These are phyloP conservation scores for Flaveria bidentis DNA, from an alignment of 129 eudicot species.

Conservation along the genomic window DNA sequence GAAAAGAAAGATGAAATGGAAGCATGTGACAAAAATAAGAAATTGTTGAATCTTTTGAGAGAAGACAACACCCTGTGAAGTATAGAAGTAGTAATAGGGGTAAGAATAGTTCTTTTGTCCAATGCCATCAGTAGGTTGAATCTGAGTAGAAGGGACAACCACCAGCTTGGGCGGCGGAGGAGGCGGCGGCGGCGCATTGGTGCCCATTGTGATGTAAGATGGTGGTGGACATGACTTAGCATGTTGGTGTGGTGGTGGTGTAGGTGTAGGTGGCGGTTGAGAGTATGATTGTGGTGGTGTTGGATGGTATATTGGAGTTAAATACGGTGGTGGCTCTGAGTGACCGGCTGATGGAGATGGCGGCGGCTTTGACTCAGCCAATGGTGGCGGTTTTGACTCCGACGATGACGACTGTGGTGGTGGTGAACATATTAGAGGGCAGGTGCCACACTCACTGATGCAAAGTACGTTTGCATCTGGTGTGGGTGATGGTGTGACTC, in stretches of 20 bases:
- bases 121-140: slow-evolving; percentile 32
- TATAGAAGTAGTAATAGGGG: slow-evolving; percentile 61
- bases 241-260: slow-evolving; percentile 25
- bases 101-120: slow-evolving; percentile 35
- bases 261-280: slow-evolving; percentile 16
- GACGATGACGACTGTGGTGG: slow-evolving; percentile 42
- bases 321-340: slow-evolving; percentile 45
- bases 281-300: slow-evolving; percentile 37
- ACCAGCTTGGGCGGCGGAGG: slow-evolving; percentile 31
- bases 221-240: slow-evolving; percentile 52
- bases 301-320: slow-evolving; percentile 34
- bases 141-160: slow-evolving; percentile 47
- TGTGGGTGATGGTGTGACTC: slow-evolving; percentile 32
- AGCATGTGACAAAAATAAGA: slow-evolving; percentile 24
- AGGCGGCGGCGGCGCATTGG: slow-evolving; percentile 41
- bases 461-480: slow-evolving; percentile 42
- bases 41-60: slow-evolving; percentile 12
- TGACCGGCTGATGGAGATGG: slow-evolving; percentile 25
- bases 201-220: slow-evolving; percentile 31
- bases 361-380: slow-evolving; percentile 37
- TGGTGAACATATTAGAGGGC: slow-evolving; percentile 77
- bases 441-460: slow-evolving; percentile 76
- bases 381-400: slow-evolving; percentile 26
- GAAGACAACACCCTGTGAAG: slow-evolving; percentile 42
- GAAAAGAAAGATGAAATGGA: slow-evolving; percentile 24